phyloP scores from a whole-genome alignment of 2,329 filamentous ascomycete genomes.

The Colletotrichum sp. region DNA sequence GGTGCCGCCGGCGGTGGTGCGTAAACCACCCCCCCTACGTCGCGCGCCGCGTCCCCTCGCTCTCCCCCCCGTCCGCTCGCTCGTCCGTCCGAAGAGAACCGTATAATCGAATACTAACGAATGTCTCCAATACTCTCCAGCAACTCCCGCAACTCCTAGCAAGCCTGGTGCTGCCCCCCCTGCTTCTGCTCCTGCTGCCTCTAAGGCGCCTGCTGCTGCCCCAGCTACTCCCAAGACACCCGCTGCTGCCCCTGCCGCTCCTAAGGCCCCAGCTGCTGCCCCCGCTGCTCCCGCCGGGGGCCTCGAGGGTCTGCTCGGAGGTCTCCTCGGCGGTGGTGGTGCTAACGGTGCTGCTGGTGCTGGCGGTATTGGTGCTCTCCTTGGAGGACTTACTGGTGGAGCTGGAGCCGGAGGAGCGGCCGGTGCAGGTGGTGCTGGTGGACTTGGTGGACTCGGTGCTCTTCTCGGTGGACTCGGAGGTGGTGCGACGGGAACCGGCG shows the following conservation, averaged over 20 bases:
- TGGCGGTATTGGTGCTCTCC: background rate
- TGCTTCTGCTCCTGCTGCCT: background rate
- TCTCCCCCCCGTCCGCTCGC: background rate
- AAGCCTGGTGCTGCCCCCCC: background rate
- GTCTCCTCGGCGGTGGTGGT: background rate
- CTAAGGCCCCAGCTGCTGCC: background rate
- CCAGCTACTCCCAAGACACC: background rate
- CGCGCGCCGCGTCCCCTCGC: background rate
- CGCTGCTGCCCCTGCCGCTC: background rate
- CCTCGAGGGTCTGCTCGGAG: background rate
- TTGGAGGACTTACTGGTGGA: background rate
- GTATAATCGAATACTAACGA: constrained; percentile 1
- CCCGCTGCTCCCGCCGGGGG: background rate
- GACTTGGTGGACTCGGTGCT: background rate
- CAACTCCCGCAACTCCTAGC: background rate
- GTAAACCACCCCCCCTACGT: constrained; percentile 6
- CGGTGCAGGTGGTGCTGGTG: background rate
- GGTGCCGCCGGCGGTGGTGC: constrained; percentile 1
- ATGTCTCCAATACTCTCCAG: background rate
- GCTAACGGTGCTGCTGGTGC: background rate
- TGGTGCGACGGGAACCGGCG: background rate
- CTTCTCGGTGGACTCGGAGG: background rate
- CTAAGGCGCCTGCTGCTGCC: background rate
- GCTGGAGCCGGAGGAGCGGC: background rate
- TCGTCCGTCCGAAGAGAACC: background rate